Base-by-base conservation (phyloP, 2,329 filamentous ascomycete species). In the Onygenales sp. region DNA sequence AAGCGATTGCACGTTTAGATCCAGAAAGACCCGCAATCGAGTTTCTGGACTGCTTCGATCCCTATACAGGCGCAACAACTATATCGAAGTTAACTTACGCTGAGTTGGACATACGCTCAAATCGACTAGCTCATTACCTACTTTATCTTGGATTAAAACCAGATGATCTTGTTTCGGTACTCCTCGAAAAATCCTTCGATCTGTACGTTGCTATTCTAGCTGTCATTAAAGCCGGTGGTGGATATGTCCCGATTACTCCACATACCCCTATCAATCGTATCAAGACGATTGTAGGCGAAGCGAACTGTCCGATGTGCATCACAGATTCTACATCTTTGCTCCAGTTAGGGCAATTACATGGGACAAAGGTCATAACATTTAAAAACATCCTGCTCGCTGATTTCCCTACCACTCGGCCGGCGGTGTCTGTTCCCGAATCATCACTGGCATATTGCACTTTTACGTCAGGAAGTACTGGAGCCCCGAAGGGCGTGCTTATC, bases 391-490 rank as follows among this genome's bases (percentile, higher is more conserved):
- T 10, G 7, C 31, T 54, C 27, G 40, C 44, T 27, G 39, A 51
- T n/a, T 17, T 51, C n/a, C 42, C 39, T 11, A 31, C 34, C 13
- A 51, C 32, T 10, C 34, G 21, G 7, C 48, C 40, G 7, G 33
- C 44, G 31, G 42, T 42, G 7, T 47, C 46, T 10, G 44, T 59
- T 51, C 51, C 44, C 37, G 56, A 73, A 0, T 72, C 76, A 1
- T 72, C 82, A 11, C 64, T 87, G 2, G 84, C 87, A 6, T 94
- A 94, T 64, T 81, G 87, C 14, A 84, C 94, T 1, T 94, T 87
- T 65, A 94, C 88, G 0, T 90, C 87, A 27, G 90, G 90, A 3
- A 92, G 85, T 40, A 94, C 88, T 0, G 89, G 88, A 0, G 75
- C 74, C 1, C 89, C 88, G 0, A 94, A 95, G 63, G 88, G 88